Percentiles rank a stretch among this genome's conserved stretches.
Conservation (phyloP, 2,329 filamentous ascomycete species). For the Sporothrix curviconia region DNA sequence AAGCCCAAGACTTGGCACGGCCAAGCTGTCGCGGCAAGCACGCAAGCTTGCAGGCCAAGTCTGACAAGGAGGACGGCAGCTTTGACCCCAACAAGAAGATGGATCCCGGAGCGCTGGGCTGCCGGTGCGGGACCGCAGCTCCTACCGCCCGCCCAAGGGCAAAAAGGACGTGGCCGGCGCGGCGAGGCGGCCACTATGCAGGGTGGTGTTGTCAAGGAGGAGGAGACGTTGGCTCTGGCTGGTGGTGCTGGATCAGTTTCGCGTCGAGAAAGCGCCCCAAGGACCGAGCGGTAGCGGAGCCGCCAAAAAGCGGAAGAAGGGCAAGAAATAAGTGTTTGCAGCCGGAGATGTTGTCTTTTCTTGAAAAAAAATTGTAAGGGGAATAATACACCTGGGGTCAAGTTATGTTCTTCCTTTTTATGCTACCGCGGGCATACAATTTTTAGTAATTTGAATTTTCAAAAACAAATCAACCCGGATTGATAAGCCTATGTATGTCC, state of each 20-base stretch:
- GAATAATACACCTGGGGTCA: no score
- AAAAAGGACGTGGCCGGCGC: slow-evolving; percentile 65
- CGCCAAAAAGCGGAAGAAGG: slow-evolving; percentile 35
- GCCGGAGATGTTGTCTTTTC: neutral
- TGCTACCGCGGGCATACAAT: no score
- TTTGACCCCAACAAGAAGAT: slow-evolving; percentile 71
- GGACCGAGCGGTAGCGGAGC: slow-evolving; percentile 21
- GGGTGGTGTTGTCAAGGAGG: slow-evolving; percentile 72
- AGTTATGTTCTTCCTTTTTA: no score
- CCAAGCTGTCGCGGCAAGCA: slow-evolving; percentile 47
- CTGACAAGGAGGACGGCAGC: slow-evolving; percentile 22
- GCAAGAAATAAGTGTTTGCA: slow-evolving; percentile 37
- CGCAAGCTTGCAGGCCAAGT: slow-evolving; percentile 21
- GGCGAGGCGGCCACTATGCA: slow-evolving; percentile 70
- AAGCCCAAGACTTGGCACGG: slow-evolving; percentile 17
- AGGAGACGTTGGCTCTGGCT: slow-evolving; percentile 58
- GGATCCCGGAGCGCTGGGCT: slow-evolving; percentile 92
- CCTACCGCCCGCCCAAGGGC: slow-evolving; percentile 82
- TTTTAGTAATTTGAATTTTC: no score
- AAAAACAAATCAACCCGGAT: no score
- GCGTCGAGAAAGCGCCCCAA: slow-evolving; percentile 52
- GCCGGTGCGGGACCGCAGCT: slow-evolving; percentile 79
- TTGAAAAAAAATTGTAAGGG: no score
- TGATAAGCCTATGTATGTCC: no score
- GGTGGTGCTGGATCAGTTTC: slow-evolving; percentile 57